Evolutionary conservation across 805 yeast species (phyloP).

Genomic region (Myxozyma sirexii): DNA sequence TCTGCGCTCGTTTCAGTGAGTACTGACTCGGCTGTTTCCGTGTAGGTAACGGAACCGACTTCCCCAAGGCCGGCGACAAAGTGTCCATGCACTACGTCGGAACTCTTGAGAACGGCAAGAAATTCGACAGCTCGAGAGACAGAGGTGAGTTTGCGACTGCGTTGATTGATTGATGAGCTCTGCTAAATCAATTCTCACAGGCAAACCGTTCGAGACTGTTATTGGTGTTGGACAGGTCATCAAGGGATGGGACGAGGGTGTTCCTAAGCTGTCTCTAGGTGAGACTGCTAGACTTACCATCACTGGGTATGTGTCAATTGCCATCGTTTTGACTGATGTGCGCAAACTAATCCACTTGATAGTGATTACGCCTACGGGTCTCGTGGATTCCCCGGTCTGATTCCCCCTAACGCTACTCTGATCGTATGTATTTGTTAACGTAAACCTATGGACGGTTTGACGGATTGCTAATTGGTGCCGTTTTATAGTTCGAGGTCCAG

Average conservation of each 20-base stretch:
- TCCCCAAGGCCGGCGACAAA: conserved; percentile 83
- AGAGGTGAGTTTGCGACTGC: conserved; percentile 59
- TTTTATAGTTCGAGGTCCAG: conserved; percentile 44
- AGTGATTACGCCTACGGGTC: conserved; percentile 88
- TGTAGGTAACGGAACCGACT: conserved; percentile 79
- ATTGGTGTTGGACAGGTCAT: conserved; percentile 97
- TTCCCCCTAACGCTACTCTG: conserved; percentile 95
- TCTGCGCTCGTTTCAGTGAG: too few species aligned
- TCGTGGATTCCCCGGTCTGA: conserved; percentile 94
- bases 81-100: conserved; percentile 96
- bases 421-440: conserved; percentile 42
- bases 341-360: background rate
- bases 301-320: conserved; percentile 53
- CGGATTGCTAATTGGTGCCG: background rate
- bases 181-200: background rate
- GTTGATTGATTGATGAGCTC: too few species aligned
- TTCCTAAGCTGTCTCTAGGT: conserved; percentile 89
- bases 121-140: conserved; percentile 93
- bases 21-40: too few species aligned
- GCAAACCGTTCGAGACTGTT: conserved; percentile 89
- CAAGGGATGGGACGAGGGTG: conserved; percentile 95
- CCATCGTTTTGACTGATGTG: background rate
- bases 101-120: conserved; percentile 91
- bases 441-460: background rate
- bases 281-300: conserved; percentile 90